phyloP scores from a whole-genome alignment of 306 rosid species.

The Cicer pinnatifidum region DNA sequence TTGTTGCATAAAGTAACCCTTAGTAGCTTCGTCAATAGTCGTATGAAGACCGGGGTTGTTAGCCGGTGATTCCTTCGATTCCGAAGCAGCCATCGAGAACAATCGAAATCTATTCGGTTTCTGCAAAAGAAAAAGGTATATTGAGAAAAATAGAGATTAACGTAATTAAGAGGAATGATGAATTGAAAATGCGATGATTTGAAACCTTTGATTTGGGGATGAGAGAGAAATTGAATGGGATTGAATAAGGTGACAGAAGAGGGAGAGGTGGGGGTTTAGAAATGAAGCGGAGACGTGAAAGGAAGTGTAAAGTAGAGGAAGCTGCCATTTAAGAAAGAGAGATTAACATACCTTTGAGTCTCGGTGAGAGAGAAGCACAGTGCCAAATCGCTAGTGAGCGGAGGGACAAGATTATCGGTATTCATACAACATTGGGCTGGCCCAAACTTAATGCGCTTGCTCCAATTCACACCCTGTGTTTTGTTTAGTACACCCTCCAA shows the following conservation, averaged over 20 bases:
- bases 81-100: slow-evolving; percentile 81
- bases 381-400: neutral
- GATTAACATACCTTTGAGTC: slow-evolving; percentile 32
- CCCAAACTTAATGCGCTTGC: neutral
- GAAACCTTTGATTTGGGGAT: slow-evolving; percentile 59
- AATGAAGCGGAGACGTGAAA: slow-evolving; percentile 54
- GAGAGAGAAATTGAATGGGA: slow-evolving; percentile 47
- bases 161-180: neutral
- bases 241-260: slow-evolving; percentile 24
- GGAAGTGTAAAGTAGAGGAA: slow-evolving; percentile 47
- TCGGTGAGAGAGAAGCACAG: neutral
- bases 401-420: neutral
- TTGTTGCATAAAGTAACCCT: slow-evolving; percentile 87
- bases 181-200: neutral
- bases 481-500: neutral
- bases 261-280: slow-evolving; percentile 35
- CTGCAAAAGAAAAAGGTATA: slow-evolving; percentile 45
- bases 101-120: slow-evolving; percentile 51
- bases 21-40: slow-evolving; percentile 78
- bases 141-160: neutral
- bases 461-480: neutral
- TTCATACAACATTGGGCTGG: neutral
- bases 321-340: slow-evolving; percentile 49
- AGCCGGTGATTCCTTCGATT: slow-evolving; percentile 63
- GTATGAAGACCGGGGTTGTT: slow-evolving; percentile 81